phyloP scores from a whole-genome alignment of 495 filamentous ascomycete genomes.

The Trichoderma reesei region DNA sequence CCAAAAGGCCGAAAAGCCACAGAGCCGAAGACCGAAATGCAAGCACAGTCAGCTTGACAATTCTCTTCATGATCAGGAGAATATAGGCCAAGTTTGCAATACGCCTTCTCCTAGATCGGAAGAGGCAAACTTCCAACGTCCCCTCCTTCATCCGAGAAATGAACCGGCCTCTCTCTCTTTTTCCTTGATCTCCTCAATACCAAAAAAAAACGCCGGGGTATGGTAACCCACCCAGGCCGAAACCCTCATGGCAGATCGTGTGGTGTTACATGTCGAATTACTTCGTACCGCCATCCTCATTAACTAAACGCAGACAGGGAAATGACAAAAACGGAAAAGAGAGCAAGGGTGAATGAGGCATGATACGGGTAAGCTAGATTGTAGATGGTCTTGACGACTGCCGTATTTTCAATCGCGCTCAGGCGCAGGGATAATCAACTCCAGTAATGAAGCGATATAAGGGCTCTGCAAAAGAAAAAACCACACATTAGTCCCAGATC shows the following conservation, averaged over 20 bases:
- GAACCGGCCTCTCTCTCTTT: neutral
- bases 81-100: neutral
- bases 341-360: no score
- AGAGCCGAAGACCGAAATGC: neutral
- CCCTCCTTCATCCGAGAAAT: neutral
- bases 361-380: neutral
- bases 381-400: neutral
- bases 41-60: neutral
- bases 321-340: neutral
- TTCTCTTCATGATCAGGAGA: no score
- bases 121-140: neutral
- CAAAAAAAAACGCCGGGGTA: constrained; percentile 2
- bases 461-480: neutral
- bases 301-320: no score
- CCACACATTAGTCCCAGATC: neutral
- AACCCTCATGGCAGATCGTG: neutral
- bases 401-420: neutral
- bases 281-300: neutral
- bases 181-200: neutral
- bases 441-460: constrained; percentile 10
- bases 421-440: neutral
- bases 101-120: no score
- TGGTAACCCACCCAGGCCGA: neutral
- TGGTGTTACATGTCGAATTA: neutral
- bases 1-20: neutral